Base-by-base conservation (phyloP, 805 yeast species). In the Lipomyces starkeyi region DNA sequence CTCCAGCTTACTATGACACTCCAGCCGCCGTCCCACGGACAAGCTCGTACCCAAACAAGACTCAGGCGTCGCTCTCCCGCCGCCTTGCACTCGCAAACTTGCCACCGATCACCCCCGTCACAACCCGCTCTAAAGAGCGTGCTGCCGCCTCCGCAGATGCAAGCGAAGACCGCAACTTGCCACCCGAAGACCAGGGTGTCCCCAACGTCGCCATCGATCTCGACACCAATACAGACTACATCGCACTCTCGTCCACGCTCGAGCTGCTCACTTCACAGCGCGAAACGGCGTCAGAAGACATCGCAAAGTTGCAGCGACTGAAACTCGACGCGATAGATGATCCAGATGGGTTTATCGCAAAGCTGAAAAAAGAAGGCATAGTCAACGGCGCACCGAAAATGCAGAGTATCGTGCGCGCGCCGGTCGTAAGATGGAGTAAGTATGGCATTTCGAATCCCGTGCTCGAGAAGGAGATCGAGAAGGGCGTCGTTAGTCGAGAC, bases 361-460 rank as follows among this genome's bases (percentile, higher is more conserved):
- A 63, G 52, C 68, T 75, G 32, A 61, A 60, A 59, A 13, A 64
- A 58, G 29, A 59, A 25, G 65, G 73, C 55, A 56, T 22, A 20
- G 62, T 73, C 53, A 52, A 20, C 17, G 75, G 67, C 32, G 73
- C 72, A 9, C 79, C 79, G 6, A 55, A 62, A 25, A 71, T 68
- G 68, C 79, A 77, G 59, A 60, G 59, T 20, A 67, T 76, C n/a
- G 75, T 73, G 22, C 71, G 67, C 34, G 77, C 76, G n/a, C 79
- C 79, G 25, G 61, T 69, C 2, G 69, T 76, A 3, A 72, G 75
- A 71, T 78, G 80, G 80, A 68, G 69, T 54, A 73, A 75, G 60
- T 78, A 77, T 63, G 79, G 78, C 11, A 68, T 78, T 29, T 67
- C 73, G 47, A 75, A 76, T 61, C 71, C 74, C 9, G 72, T 65